Evolutionary conservation across 805 yeast species (phyloP), one percentile per base, ranked within the genome.

Genomic region (Tetrapisispora arboricola): DNA sequence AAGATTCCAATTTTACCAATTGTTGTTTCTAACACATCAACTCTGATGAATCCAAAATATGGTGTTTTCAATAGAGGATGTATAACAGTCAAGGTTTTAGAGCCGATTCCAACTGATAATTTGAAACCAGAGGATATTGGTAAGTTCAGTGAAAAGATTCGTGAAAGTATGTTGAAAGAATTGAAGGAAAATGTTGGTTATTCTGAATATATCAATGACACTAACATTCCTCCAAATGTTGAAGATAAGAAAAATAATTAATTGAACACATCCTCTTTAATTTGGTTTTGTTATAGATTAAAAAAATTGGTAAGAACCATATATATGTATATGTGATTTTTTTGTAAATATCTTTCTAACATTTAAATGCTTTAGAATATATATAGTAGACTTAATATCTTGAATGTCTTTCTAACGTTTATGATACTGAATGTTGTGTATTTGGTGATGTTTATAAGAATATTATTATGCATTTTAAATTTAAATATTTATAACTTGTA

Each of bases 1-100:
- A 77, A 76, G 32, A 78, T 90, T 28, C 97, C 97, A 16, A 70
- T 92, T 38, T 76, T 92, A 19, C 98, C 99, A 8, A 68, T 83
- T 38, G 94, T 85, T 12, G 87, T 85, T 9, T 76, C 90, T 25
- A 92, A 92, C 66, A 84, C 94, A 40, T 78, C 94, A 3, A 72
- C 76, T 24, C 60, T 92, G 36, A 73, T 84, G 66, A 74, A 75
- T 54, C 62, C 81, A 38, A 73, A 72, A 47, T 63, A 69, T 32
- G 73, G 73, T 44, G 70, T 75, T n/a, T 85, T 90, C 61, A 77
- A 79, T 51, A 51, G 73, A 27, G 98, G 98, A 41, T 77, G 75
- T 39, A 84, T 92, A 51, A 68, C 69, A 33, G 74, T 88, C 43
- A 80, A 76, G 50, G 95, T 92, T 9, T 70, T 92, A 46, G 82